Evolutionary conservation across 1,284 basidiomycete species (phyloP).

Genomic region (Papiliotrema flavescens): DNA sequence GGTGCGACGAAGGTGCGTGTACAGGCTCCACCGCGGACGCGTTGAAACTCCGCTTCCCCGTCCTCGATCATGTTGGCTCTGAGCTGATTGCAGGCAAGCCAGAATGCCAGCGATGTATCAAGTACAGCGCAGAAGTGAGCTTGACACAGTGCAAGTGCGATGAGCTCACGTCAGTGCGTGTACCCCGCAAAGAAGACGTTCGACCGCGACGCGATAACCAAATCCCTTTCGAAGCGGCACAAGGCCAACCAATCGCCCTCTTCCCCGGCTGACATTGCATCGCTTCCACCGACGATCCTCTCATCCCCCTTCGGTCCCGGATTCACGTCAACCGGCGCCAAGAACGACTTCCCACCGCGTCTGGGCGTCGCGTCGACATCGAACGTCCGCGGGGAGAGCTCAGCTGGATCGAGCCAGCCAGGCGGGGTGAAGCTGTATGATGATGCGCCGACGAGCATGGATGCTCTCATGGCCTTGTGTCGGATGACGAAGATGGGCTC

Average conservation of each 20-base stretch:
- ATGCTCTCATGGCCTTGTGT: slow-evolving; percentile 21
- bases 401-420: not conserved
- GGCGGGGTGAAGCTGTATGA: not conserved
- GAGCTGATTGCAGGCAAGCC: slow-evolving; percentile 15
- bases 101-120: slow-evolving; percentile 22
- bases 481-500: slow-evolving; percentile 25
- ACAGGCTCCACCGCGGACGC: not conserved
- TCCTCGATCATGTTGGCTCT: too few relatives aligned
- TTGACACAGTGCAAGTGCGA: not conserved
- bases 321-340: slow-evolving; percentile 2
- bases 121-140: slow-evolving; percentile 26
- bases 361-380: too few relatives aligned
- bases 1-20: slow-evolving; percentile 34
- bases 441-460: slow-evolving; percentile 5
- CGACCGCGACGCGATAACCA: not conserved
- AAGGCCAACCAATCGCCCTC: slow-evolving; percentile 5
- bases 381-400: too few relatives aligned
- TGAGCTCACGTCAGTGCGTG: not conserved
- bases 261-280: not conserved
- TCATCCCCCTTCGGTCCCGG: not conserved
- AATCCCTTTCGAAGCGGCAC: not conserved
- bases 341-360: not conserved
- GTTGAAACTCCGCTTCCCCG: too few relatives aligned
- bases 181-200: not conserved
- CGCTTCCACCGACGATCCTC: not conserved